phyloP scores from a whole-genome alignment of 2,329 filamentous ascomycete species.

The Penicillium sp. region DNA sequence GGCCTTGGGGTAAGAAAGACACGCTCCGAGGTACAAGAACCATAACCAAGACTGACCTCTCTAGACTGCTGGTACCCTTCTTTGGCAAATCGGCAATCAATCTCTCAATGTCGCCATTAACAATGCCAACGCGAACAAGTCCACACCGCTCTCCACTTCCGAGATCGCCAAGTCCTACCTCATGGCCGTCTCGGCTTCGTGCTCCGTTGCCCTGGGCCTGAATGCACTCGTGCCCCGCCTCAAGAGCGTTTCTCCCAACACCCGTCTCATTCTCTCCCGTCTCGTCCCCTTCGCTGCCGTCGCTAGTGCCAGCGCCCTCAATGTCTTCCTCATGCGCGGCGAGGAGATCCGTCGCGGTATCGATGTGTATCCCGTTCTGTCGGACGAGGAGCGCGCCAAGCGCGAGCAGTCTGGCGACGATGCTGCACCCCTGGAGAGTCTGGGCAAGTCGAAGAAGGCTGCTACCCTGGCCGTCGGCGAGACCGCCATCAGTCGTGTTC shows the following conservation, averaged over 20 bases:
- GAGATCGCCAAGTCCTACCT: conserved; percentile 86
- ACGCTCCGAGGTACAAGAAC: not conserved
- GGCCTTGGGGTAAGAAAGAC: conserved; percentile 61
- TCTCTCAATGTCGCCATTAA: conserved; percentile 98
- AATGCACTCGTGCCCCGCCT: conserved; percentile 85
- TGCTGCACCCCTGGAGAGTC: conserved; percentile 56
- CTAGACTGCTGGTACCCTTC: conserved; percentile 74
- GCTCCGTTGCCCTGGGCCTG: conserved; percentile 85
- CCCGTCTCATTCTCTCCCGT: conserved; percentile 72
- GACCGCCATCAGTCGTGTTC: conserved; percentile 82
- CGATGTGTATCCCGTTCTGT: conserved; percentile 80
- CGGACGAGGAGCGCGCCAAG: conserved; percentile 61
- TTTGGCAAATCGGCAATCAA: conserved; percentile 95
- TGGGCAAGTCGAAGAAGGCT: conserved; percentile 84
- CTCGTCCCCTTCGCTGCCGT: conserved; percentile 95
- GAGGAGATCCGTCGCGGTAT: conserved; percentile 93
- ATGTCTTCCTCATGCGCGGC: conserved; percentile 95
- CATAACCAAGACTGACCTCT: not conserved
- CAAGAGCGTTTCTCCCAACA: conserved; percentile 67
- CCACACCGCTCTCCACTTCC: conserved; percentile 73
- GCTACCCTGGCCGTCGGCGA: conserved; percentile 86
- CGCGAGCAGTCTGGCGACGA: conserved; percentile 58
- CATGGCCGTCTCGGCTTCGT: conserved; percentile 86
- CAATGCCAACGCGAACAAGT: conserved; percentile 96
- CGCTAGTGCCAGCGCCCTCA: conserved; percentile 81